Evolutionary conservation across 1,139 yeast genomes (phyloP).

Genomic region (Meyerozyma guilliermondii): DNA sequence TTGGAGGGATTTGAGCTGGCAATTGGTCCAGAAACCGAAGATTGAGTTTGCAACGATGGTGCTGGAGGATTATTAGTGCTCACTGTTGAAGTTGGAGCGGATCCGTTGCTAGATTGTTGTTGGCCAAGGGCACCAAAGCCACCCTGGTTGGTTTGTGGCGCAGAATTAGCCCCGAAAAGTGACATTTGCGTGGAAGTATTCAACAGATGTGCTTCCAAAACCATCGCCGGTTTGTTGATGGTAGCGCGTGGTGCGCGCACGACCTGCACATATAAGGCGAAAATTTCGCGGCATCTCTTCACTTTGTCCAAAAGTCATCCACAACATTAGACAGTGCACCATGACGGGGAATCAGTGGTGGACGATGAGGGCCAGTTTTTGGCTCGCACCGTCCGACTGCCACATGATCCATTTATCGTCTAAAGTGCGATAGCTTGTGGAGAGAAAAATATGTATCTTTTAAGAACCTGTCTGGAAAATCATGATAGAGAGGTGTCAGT

Average conservation of each 20-base stretch:
- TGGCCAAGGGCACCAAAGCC: background rate
- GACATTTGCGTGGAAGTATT: background rate
- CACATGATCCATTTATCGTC: constrained; percentile 16
- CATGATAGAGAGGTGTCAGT: constrained; percentile 54
- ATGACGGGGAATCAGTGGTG: constrained; percentile 19
- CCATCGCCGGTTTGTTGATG: constrained; percentile 1
- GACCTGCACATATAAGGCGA: background rate
- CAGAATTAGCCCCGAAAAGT: background rate
- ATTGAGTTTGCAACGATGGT: background rate
- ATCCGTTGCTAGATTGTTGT: background rate
- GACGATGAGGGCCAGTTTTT: constrained; percentile 19
- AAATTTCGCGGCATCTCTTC: constrained; percentile 1
- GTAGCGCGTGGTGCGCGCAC: constrained; percentile 1
- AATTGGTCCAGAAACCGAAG: background rate
- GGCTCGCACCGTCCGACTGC: constrained; percentile 11
- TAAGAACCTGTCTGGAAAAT: constrained; percentile 51
- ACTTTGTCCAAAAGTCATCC: constrained; percentile 52
- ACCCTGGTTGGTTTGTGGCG: background rate
- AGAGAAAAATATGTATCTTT: constrained; percentile 37
- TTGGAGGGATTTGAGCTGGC: constrained; percentile 11
- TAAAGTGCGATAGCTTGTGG: constrained; percentile 46
- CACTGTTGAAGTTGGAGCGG: background rate
- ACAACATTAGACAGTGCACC: constrained; percentile 49
- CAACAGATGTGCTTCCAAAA: background rate
- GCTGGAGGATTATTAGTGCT: background rate